Conservation (phyloP, 495 filamentous ascomycete genomes). For the Neurospora sp. region DNA sequence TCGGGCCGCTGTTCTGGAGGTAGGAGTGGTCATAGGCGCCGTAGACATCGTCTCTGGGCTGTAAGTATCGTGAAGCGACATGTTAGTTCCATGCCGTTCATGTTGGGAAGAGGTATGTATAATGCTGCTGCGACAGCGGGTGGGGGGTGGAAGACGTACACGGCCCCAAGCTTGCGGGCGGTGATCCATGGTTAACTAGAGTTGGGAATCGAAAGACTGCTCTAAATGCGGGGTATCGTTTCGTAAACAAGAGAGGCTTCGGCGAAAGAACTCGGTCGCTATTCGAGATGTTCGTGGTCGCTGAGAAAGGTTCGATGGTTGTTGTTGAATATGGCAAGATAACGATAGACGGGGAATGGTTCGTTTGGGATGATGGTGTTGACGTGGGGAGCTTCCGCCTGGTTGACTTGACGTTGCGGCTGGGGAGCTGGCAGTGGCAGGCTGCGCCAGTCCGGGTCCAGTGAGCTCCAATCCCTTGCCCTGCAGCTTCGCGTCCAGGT, state of each 20-base stretch:
- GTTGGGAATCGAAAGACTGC: conserved; percentile 5
- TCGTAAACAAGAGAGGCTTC: background rate
- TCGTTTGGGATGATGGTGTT: conserved; percentile 10
- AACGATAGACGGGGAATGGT: background rate
- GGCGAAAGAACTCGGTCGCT: background rate
- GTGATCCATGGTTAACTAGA: conserved; percentile 64
- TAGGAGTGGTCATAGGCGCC: conserved; percentile 84
- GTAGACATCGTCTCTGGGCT: conserved; percentile 95
- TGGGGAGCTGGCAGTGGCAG: conserved; percentile 11
- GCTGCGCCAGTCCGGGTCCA: background rate
- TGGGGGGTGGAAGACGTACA: conserved; percentile 43
- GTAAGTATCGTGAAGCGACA: conserved; percentile 3
- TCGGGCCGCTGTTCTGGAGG: conserved; percentile 57
- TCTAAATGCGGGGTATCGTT: background rate
- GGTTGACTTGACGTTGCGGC: conserved; percentile 18
- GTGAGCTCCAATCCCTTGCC: background rate
- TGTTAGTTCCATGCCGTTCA: conserved; percentile 1
- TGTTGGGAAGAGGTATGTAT: background rate
- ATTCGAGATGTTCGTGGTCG: background rate
- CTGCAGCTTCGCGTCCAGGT: conserved; percentile 30
- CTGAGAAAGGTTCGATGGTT: background rate
- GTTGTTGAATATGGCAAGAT: background rate
- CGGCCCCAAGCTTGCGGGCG: conserved; percentile 93
- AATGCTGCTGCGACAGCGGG: background rate
- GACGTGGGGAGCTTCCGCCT: background rate